Evolutionary conservation across 495 filamentous ascomycete species (phyloP).

Genomic region (Penicillium desertorum): DNA sequence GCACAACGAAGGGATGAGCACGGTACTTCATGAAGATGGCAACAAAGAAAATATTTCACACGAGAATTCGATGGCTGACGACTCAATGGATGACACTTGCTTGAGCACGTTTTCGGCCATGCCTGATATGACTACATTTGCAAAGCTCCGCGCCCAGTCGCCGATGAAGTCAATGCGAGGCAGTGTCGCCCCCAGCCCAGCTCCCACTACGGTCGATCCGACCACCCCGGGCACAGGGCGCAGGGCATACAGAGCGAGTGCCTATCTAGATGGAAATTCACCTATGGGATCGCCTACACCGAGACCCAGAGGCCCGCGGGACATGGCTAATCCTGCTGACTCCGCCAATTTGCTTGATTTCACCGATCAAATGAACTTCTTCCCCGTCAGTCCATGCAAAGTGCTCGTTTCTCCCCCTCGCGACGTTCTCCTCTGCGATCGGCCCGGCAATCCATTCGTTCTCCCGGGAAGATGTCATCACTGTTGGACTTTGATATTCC

Average conservation of each 20-base stretch:
- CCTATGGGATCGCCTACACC: constrained; percentile 60
- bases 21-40: constrained; percentile 36
- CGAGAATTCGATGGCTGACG: constrained; percentile 30
- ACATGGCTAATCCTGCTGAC: constrained; percentile 31
- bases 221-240: constrained; percentile 40
- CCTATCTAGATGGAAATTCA: constrained; percentile 39
- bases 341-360: constrained; percentile 75
- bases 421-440: constrained; percentile 43
- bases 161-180: constrained; percentile 47
- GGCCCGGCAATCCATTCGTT: constrained; percentile 36
- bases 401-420: constrained; percentile 44
- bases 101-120: constrained; percentile 86
- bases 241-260: constrained; percentile 33
- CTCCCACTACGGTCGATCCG: constrained; percentile 21
- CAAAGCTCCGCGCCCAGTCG: constrained; percentile 61
- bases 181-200: constrained; percentile 31
- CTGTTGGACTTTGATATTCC: constrained; percentile 94
- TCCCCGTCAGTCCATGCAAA: constrained; percentile 41
- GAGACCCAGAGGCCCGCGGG: constrained; percentile 59
- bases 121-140: constrained; percentile 85
- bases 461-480: constrained; percentile 39
- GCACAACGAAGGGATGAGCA: constrained; percentile 48
- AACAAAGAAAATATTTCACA: constrained; percentile 28
- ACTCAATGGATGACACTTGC: constrained; percentile 70
- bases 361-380: constrained; percentile 70